These are phyloP conservation scores for Diaporthe longicolla DNA, from an alignment of 2,329 filamentous ascomycete genomes.

Conservation along the genomic window DNA sequence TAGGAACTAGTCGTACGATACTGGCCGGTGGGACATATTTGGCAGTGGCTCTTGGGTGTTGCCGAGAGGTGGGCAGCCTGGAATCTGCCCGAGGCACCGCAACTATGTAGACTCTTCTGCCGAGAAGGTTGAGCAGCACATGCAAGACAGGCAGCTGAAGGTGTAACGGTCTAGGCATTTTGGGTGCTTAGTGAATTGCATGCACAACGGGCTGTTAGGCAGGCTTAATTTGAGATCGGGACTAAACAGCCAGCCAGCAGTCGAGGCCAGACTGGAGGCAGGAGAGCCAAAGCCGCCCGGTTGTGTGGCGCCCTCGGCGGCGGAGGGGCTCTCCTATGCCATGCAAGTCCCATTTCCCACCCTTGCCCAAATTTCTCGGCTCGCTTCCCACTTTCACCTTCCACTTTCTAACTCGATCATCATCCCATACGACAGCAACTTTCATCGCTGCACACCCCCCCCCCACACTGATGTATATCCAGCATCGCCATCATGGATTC, in stretches of 20 bases:
- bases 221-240: constrained; percentile 29
- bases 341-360: constrained; percentile 37
- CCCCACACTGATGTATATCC: not conserved
- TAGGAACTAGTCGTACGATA: constrained; percentile 3
- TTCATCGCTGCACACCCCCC: not conserved
- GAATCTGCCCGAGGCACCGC: not conserved
- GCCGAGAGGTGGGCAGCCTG: constrained; percentile 14
- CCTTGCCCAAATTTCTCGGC: constrained; percentile 39
- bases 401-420: constrained; percentile 29
- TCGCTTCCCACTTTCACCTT: constrained; percentile 38
- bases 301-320: constrained; percentile 35
- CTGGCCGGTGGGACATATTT: not conserved
- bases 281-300: constrained; percentile 13
- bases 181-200: constrained; percentile 1
- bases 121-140: constrained; percentile 29
- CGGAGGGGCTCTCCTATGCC: constrained; percentile 34
- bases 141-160: constrained; percentile 38
- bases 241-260: constrained; percentile 30
- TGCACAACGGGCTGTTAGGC: not conserved
- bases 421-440: constrained; percentile 22
- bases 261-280: constrained; percentile 18
- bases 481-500: constrained; percentile 12
- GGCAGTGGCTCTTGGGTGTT: not conserved
- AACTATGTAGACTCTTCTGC: constrained; percentile 22
- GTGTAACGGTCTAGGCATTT: constrained; percentile 34